A percentile compares a stretch with the other conserved stretches of the same genome.
Conservation (phyloP, 495 filamentous ascomycete species). For the Massariosphaeria phaeospora region DNA sequence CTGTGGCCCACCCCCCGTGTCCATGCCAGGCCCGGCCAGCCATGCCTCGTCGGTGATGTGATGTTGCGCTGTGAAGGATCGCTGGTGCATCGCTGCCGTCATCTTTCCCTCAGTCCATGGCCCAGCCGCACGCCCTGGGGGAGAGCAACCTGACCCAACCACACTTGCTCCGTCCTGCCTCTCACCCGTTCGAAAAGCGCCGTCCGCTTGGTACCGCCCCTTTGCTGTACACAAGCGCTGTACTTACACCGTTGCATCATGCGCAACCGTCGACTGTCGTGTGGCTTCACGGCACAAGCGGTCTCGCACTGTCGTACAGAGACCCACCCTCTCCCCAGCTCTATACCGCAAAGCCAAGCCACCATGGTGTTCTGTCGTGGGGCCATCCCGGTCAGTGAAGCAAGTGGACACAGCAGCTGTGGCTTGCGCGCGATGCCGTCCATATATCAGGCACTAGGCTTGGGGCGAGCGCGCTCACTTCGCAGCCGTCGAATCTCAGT, state of each 20-base stretch:
- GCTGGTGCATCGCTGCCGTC: constrained; percentile 24
- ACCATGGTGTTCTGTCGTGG: background rate
- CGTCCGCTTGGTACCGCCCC: background rate
- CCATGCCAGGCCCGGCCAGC: no score
- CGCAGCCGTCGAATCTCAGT: constrained; percentile 53
- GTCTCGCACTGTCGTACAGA: constrained; percentile 13
- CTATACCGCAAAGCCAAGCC: background rate
- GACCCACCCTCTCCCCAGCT: constrained; percentile 12
- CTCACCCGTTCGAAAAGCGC: background rate
- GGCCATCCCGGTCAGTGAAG: background rate
- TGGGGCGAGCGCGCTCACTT: constrained; percentile 31
- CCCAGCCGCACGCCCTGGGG: constrained; percentile 2
- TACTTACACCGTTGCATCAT: constrained; percentile 11
- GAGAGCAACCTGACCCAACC: constrained; percentile 14
- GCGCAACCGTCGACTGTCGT: background rate
- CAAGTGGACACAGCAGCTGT: constrained; percentile 1
- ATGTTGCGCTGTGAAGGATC: constrained; percentile 18
- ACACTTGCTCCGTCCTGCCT: background rate
- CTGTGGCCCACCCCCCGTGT: no score
- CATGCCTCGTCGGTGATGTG: background rate
- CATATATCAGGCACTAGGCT: constrained; percentile 8
- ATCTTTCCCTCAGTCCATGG: constrained; percentile 10
- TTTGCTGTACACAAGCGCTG: background rate
- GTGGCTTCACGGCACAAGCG: constrained; percentile 9
- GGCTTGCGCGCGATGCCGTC: background rate